These are phyloP conservation scores for Silene latifolia DNA, from an alignment of 148 eudicot species.

Conservation along the genomic window DNA sequence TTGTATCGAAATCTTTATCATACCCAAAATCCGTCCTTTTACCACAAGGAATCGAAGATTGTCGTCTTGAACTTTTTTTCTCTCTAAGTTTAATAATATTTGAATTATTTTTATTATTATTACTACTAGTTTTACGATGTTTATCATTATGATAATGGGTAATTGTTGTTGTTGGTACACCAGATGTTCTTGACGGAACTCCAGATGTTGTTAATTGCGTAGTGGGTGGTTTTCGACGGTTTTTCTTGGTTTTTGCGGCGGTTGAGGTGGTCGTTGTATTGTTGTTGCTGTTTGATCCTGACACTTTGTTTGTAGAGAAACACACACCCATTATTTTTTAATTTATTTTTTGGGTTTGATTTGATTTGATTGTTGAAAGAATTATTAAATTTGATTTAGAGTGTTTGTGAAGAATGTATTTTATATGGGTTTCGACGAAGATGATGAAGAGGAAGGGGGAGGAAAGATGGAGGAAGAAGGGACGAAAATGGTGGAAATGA, in stretches of 20 bases:
- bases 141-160: conserved; percentile 19
- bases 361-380: not conserved
- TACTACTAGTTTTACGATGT: conserved; percentile 10
- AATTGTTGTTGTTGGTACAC: conserved; percentile 15
- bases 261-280: conserved; percentile 20
- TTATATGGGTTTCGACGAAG: not conserved
- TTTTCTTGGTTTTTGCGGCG: not conserved
- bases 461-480: conserved; percentile 13
- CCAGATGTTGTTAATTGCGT: not conserved
- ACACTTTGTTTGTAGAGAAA: conserved; percentile 49
- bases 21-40: conserved; percentile 94
- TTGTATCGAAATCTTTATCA: conserved; percentile 61
- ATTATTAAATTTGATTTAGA: not conserved
- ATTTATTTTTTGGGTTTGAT: not conserved
- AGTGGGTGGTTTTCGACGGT: conserved; percentile 6
- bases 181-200: conserved; percentile 21
- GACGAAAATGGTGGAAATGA: conserved; percentile 2
- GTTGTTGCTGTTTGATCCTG: conserved; percentile 56
- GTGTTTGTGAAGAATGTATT: not conserved
- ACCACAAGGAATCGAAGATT: conserved; percentile 54
- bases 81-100: conserved; percentile 11
- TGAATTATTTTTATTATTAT: conserved; percentile 19
- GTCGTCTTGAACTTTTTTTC: conserved; percentile 26
- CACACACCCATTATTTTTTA: conserved; percentile 55
- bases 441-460: not conserved